A percentile compares a stretch with the other conserved stretches of the same genome.
Conservation (phyloP, 2,329 filamentous ascomycete genomes). For the Aspergillus alliaceus region DNA sequence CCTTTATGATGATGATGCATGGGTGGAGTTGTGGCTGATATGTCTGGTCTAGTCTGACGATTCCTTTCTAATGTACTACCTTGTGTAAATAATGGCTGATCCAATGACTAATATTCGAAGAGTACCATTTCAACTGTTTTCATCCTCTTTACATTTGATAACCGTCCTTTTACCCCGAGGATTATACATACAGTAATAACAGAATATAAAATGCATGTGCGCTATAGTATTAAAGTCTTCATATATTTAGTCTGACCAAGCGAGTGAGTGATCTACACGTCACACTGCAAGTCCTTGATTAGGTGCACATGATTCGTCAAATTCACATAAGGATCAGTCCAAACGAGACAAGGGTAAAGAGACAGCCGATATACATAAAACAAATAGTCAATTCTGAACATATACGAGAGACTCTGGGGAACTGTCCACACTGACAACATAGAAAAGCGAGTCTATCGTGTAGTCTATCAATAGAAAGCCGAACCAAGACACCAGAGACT, state of each 20-base stretch:
- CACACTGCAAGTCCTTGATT: too few species aligned
- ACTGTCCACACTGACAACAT: neutral
- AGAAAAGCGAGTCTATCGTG: neutral
- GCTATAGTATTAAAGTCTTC: too few species aligned
- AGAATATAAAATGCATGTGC: too few species aligned
- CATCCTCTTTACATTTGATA: neutral
- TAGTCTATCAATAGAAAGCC: neutral
- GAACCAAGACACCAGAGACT: neutral
- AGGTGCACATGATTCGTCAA: too few species aligned
- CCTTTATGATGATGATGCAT: conserved; percentile 6
- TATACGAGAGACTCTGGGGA: neutral
- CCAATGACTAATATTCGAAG: neutral
- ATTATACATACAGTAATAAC: too few species aligned
- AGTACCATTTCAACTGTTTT: neutral
- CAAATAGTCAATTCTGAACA: too few species aligned
- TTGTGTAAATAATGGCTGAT: conserved; percentile 1
- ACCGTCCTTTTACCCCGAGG: too few species aligned
- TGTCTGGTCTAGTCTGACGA: neutral
- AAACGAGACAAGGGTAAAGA: too few species aligned
- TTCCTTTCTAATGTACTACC: neutral
- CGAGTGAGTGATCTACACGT: too few species aligned
- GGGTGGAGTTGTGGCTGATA: conserved; percentile 4
- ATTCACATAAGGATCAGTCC: too few species aligned
- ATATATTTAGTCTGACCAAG: too few species aligned
- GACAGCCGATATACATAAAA: too few species aligned